Evolutionary conservation across 768 basidiomycete genomes (phyloP).

Genomic region (Sporobolomyces pararoseus): DNA sequence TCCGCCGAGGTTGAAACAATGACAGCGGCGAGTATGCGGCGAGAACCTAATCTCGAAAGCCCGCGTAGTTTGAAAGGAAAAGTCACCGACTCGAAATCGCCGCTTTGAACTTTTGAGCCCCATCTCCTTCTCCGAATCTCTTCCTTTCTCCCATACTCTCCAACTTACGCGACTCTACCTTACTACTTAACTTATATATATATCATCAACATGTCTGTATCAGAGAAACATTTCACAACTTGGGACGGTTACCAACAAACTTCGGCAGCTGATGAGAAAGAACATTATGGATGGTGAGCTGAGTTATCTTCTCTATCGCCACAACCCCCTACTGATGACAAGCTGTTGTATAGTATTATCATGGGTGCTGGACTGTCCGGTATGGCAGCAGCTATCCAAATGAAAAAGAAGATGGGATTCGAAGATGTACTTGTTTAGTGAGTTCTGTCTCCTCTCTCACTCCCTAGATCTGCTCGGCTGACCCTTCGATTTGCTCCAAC

Average conservation of each 20-base stretch:
- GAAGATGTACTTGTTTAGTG: slow-evolving; percentile 43
- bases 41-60: background rate
- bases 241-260: slow-evolving; percentile 22
- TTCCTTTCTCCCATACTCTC: background rate
- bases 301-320: background rate
- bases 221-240: slow-evolving; percentile 16
- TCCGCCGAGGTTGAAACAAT: too few species aligned
- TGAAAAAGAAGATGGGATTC: slow-evolving; percentile 41
- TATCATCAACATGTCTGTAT: slow-evolving; percentile 7
- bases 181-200: background rate
- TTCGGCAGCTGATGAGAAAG: slow-evolving; percentile 20
- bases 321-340: background rate
- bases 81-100: slow-evolving; percentile 1
- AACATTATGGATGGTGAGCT: slow-evolving; percentile 27
- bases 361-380: slow-evolving; percentile 45
- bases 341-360: slow-evolving; percentile 26
- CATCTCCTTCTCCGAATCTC: background rate
- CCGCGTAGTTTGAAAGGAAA: background rate
- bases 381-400: slow-evolving; percentile 42
- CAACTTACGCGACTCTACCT: background rate
- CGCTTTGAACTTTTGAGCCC: background rate
- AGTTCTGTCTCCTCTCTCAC: background rate
- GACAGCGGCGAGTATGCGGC: too few species aligned
- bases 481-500: background rate
- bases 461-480: background rate